Evolutionary conservation across 306 rosid species (phyloP).

Genomic region (Fagus sylvatica): DNA sequence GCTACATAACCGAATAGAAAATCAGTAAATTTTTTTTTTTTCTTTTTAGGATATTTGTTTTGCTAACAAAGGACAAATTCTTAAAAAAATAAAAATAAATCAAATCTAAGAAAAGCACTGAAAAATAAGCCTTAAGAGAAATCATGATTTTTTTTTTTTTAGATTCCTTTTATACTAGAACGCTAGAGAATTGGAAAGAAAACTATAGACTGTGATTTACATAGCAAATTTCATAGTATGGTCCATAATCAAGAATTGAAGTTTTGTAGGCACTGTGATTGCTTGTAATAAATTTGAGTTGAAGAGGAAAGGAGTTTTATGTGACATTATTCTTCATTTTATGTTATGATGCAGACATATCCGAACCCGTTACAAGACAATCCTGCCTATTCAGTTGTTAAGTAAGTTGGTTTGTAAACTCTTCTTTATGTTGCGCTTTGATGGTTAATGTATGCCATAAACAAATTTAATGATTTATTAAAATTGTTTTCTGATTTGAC

Average conservation of each 20-base stretch:
- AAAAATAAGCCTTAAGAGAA: neutral
- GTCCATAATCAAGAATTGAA: neutral
- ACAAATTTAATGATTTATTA: neutral
- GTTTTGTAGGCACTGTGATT: neutral
- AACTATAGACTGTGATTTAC: too few relatives aligned
- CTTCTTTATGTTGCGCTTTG: neutral
- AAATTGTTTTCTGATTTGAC: neutral
- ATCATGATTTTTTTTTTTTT: neutral
- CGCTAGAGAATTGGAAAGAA: too few relatives aligned
- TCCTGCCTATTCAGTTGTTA: slow-evolving; percentile 52
- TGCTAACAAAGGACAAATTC: neutral
- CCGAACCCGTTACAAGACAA: slow-evolving; percentile 48
- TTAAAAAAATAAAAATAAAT: neutral
- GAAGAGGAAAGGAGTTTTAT: neutral
- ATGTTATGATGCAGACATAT: slow-evolving; percentile 34
- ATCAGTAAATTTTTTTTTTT: neutral
- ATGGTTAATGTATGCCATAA: neutral
- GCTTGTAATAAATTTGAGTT: neutral
- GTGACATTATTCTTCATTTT: neutral
- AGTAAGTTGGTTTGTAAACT: slow-evolving; percentile 32
- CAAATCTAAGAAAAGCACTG: neutral
- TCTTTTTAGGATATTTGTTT: neutral
- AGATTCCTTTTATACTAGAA: neutral
- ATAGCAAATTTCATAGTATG: too few relatives aligned
- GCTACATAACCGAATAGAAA: neutral